A percentile compares a stretch with the other conserved stretches of the same genome.
Conservation (phyloP, 108 stramenopile genomes). For the Parietichytrium sp. region DNA sequence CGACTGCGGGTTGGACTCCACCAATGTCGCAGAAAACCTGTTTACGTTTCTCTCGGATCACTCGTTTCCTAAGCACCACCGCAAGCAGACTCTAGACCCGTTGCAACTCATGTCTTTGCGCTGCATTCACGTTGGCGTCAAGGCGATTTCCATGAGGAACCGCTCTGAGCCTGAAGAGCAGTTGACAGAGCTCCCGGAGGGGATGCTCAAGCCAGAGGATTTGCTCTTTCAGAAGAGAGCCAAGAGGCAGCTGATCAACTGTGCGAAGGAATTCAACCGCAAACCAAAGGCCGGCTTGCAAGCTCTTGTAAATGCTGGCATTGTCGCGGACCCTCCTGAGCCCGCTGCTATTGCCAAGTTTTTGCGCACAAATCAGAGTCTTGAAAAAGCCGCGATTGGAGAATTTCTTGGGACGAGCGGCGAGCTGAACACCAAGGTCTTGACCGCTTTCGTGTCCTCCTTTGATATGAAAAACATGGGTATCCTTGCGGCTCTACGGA, state of each 20-base stretch:
- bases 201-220: constrained; percentile 43
- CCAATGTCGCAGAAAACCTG: constrained; percentile 85
- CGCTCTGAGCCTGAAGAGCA: background rate
- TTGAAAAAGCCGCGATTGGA: constrained; percentile 83
- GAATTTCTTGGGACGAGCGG: constrained; percentile 81
- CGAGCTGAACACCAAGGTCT: constrained; percentile 80
- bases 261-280: constrained; percentile 64
- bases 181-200: background rate
- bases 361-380: constrained; percentile 74
- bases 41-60: constrained; percentile 65
- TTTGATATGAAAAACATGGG: constrained; percentile 71
- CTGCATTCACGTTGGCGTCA: constrained; percentile 79
- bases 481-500: constrained; percentile 77
- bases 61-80: constrained; percentile 52
- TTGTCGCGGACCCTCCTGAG: background rate
- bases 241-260: constrained; percentile 73
- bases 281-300: constrained; percentile 18
- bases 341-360: constrained; percentile 69
- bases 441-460: constrained; percentile 61
- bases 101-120: constrained; percentile 79
- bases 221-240: constrained; percentile 41
- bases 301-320: background rate
- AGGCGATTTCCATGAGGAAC: constrained; percentile 67
- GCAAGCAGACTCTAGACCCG: constrained; percentile 64
- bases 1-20: constrained; percentile 91